Conservation (phyloP, 139 green algal species). For the Coccomyxa sp. region DNA sequence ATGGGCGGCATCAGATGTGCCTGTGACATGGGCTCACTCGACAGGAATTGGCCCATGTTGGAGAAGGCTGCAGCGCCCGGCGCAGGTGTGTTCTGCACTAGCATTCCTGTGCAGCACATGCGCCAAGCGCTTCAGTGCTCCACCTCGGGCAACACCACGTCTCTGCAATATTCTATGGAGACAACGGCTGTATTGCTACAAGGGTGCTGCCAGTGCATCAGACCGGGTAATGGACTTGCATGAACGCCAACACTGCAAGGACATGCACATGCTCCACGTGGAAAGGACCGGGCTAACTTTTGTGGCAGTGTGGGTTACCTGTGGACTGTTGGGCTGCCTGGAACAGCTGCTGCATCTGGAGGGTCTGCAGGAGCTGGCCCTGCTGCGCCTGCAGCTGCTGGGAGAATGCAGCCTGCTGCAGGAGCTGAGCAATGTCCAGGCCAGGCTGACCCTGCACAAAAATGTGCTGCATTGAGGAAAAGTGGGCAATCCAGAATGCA, state of each 20-base stretch:
- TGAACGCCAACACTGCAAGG: background rate
- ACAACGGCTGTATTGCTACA: background rate
- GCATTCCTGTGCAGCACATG: background rate
- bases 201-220: background rate
- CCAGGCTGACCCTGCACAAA: background rate
- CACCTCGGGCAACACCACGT: too few relatives aligned
- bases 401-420: background rate
- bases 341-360: background rate
- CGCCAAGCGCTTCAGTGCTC: background rate
- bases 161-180: too few relatives aligned
- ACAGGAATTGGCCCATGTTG: background rate
- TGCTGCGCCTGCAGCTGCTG: background rate
- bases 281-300: background rate
- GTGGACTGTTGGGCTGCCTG: background rate
- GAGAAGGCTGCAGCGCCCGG: too few relatives aligned
- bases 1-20: background rate
- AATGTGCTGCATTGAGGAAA: background rate
- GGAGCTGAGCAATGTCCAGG: background rate
- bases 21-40: background rate
- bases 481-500: background rate
- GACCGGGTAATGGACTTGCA: background rate
- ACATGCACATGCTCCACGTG: background rate
- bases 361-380: background rate
- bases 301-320: background rate
- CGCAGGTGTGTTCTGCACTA: background rate